These are phyloP conservation scores for Neurospora sp. DNA, from an alignment of 495 filamentous ascomycete genomes.

Conservation along the genomic window DNA sequence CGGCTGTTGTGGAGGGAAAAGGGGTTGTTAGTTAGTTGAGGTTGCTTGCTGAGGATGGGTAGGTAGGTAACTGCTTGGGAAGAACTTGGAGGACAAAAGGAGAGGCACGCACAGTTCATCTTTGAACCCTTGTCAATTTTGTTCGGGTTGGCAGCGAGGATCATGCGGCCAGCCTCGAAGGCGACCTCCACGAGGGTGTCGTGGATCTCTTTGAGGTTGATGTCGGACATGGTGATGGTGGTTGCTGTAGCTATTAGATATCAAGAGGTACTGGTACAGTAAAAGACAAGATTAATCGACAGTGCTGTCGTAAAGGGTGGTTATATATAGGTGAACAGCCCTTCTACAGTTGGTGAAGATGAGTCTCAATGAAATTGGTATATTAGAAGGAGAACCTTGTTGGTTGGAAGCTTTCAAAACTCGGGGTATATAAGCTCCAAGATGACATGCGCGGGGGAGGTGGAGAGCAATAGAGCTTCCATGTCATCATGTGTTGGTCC, in stretches of 20 bases:
- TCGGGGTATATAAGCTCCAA: not conserved
- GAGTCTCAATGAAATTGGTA: not conserved
- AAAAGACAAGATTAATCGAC: not conserved
- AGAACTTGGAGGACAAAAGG: not conserved
- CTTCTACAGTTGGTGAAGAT: not conserved
- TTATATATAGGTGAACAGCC: not conserved
- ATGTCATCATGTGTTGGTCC: not conserved
- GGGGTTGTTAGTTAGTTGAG: not conserved
- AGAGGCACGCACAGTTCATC: slow-evolving; percentile 60
- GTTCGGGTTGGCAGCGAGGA: slow-evolving; percentile 61
- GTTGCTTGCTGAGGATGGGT: not conserved
- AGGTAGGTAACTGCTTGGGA: slow-evolving; percentile 4
- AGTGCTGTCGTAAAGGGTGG: not conserved
- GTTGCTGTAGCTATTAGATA: not conserved
- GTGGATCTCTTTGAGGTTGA: slow-evolving; percentile 70
- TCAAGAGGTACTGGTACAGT: not conserved
- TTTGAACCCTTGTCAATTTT: slow-evolving; percentile 57
- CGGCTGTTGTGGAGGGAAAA: slow-evolving; percentile 37
- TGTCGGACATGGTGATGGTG: slow-evolving; percentile 28
- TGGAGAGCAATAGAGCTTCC: not conserved
- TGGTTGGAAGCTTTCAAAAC: not conserved
- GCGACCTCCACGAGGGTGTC: slow-evolving; percentile 68
- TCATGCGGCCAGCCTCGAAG: slow-evolving; percentile 70
- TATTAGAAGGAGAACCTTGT: not conserved
- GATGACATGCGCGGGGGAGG: not conserved